These are phyloP conservation scores for Carex pumila DNA, from an alignment of 176 grass and related monocot genomes.

Conservation along the genomic window DNA sequence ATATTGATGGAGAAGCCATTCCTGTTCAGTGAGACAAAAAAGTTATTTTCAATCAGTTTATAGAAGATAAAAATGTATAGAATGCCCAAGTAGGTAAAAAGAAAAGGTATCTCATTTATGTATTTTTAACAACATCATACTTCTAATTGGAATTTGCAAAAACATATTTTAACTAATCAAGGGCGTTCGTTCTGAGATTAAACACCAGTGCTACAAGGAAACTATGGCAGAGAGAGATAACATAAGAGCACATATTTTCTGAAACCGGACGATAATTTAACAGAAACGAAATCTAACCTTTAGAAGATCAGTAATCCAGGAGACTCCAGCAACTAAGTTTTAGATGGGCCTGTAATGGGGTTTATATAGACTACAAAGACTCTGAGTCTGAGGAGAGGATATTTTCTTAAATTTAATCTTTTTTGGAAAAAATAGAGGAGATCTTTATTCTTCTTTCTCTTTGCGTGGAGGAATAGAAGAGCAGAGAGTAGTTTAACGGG, in stretches of 20 bases:
- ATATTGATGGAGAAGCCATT: conserved; percentile 64
- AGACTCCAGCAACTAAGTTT: not conserved
- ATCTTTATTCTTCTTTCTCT: not conserved
- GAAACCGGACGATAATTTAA: not conserved
- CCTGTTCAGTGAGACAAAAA: conserved; percentile 31
- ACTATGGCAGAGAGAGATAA: not conserved
- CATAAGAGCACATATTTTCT: not conserved
- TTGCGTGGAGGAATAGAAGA: conserved; percentile 23
- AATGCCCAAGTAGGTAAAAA: not conserved
- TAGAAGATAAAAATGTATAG: not conserved
- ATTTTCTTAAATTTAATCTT: conserved; percentile 2
- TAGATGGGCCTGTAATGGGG: not conserved
- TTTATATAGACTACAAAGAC: conserved; percentile 4
- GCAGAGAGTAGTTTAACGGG: conserved; percentile 15
- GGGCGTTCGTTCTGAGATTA: not conserved
- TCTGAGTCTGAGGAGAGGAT: conserved; percentile 11
- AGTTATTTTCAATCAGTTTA: not conserved
- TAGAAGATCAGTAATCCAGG: conserved; percentile 3
- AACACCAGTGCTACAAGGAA: not conserved
- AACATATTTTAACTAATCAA: not conserved
- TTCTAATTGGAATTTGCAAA: conserved; percentile 4
- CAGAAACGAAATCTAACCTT: conserved; percentile 23
- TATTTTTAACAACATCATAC: not conserved
- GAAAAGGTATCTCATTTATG: not conserved
- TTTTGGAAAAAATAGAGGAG: not conserved